These are phyloP conservation scores for Rhytidhysteron rufulum DNA, from an alignment of 2,329 filamentous ascomycete genomes.

Conservation along the genomic window DNA sequence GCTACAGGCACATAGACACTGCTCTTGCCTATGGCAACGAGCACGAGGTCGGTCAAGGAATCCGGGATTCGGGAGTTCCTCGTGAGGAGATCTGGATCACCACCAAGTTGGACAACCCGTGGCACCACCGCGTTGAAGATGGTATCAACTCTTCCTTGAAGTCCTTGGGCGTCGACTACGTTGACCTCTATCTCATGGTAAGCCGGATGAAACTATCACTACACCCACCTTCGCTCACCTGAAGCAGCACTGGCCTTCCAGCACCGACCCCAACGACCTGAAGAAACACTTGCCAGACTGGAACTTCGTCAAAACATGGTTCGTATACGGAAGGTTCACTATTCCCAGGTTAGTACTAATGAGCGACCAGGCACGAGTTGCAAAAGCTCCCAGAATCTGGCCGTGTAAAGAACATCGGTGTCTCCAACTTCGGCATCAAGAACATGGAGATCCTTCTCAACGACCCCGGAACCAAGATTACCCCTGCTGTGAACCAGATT, in stretches of 20 bases:
- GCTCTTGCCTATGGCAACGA: slow-evolving; percentile 78
- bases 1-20: slow-evolving; percentile 75
- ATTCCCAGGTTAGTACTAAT: not conserved
- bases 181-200: slow-evolving; percentile 65
- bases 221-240: slow-evolving; percentile 21
- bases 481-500: slow-evolving; percentile 73
- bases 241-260: slow-evolving; percentile 57
- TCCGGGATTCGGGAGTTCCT: slow-evolving; percentile 62
- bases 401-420: slow-evolving; percentile 76
- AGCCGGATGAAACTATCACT: slow-evolving; percentile 23
- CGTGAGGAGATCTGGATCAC: slow-evolving; percentile 70
- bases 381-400: slow-evolving; percentile 65
- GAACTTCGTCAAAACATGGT: slow-evolving; percentile 78
- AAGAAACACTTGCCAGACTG: slow-evolving; percentile 72
- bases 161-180: slow-evolving; percentile 61
- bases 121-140: slow-evolving; percentile 59
- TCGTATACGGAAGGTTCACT: not conserved
- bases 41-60: slow-evolving; percentile 66
- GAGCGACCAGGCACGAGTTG: slow-evolving; percentile 53
- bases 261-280: slow-evolving; percentile 57
- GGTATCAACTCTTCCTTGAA: slow-evolving; percentile 60
- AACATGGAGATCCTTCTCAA: slow-evolving; percentile 72
- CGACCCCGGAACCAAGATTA: slow-evolving; percentile 60
- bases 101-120: slow-evolving; percentile 79
- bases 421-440: slow-evolving; percentile 80